Evolutionary conservation across 1,139 yeast genomes (phyloP), one percentile per base, ranked within the genome.

Genomic region (Kodamaea plutei): DNA sequence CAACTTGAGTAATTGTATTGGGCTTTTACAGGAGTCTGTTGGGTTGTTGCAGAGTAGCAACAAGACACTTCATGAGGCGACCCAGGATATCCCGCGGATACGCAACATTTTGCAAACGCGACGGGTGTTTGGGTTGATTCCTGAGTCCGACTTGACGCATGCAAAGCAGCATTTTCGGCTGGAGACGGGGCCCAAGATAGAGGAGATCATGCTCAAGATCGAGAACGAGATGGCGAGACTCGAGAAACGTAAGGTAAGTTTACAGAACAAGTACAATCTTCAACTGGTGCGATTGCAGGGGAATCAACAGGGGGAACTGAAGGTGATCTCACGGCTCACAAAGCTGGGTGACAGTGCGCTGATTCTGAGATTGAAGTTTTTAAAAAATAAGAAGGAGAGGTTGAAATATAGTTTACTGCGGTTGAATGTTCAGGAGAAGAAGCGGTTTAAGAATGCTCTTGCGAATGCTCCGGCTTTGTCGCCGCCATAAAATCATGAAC

Each of bases 51-150:
- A 50, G 25, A 50, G 51, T n/a, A 54, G 70, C 2, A 46, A 58
- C 31, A 41, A 44, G 14, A 33, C 50, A 6, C 42, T 68, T 7
- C 58, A 55, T n/a, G 51, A 49, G 1, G 50, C 66, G 5, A 62
- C 69, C 7, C 40, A 44, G 26, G 68, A 64, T 34, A 57, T 61
- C 6, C 53, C 60, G 7, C 40, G 71, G 15, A 45, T 66, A 29
- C 52, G 51, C 30, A 53, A 50, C 23, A 62, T 65, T 14, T 45
- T 67, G 15, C 39, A 46, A 19, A 61, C 71, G 8, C 51, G 57
- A 15, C 57, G 58, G 31, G 67, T 65, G 20, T 68, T 61, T 48
- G 72, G 68, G 6, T 42, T 68, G 20, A 62, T 65, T 1, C 69
- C 74, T 1, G 67, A 63, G 35, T 47, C 50, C 37, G 74, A 68